Evolutionary conservation across 2,329 filamentous ascomycete genomes (phyloP), one percentile per base, ranked within the genome.

Genomic region (Ascochyta rabiei): DNA sequence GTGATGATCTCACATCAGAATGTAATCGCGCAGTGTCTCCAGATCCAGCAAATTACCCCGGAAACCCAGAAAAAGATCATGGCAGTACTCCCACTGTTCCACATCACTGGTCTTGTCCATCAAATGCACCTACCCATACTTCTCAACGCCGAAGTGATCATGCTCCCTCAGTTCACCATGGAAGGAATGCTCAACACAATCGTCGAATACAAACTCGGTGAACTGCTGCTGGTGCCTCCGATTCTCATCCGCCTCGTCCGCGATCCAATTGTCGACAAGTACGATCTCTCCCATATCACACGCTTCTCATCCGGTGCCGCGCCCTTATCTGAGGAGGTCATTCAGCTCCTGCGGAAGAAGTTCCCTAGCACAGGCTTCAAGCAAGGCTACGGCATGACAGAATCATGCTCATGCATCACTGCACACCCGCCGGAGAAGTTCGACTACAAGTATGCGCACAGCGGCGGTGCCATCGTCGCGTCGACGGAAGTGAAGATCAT

Each of bases 331-430:
- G 80, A 81, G 56, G 77, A 88, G 65, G 82, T 89, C 48, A 76
- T 88, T 15, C 78, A 82, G 21, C 76, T 81, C 21, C 74, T 88
- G 13, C 72, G 83, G 53, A 75, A 78, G 56, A 81, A 80, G 42
- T 88, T 87, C 62, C 86, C 85, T 0, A 73, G 79, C 1, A 84
- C 81, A 0, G 84, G 84, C 0, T 86, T 88, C 70, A 85, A 85
- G 62, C 86, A 88, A 64, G 85, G 84, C 1, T 89, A 88, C 62
- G 86, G 86, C 24, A 88, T 89, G 85, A 89, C 86, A 0, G 86
- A 88, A 68, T 83, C 79, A 0, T 88, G 84, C 67, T 80, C 77
- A 2, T 87, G 84, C 60, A 86, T 89, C 57, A 87, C 85, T 0
- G 79, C 82, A 0, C 85, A 88, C 48, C 83, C 86, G 4, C 81